Base-by-base conservation (phyloP, 2,329 filamentous ascomycete genomes). In the Colletotrichum caudatum region DNA sequence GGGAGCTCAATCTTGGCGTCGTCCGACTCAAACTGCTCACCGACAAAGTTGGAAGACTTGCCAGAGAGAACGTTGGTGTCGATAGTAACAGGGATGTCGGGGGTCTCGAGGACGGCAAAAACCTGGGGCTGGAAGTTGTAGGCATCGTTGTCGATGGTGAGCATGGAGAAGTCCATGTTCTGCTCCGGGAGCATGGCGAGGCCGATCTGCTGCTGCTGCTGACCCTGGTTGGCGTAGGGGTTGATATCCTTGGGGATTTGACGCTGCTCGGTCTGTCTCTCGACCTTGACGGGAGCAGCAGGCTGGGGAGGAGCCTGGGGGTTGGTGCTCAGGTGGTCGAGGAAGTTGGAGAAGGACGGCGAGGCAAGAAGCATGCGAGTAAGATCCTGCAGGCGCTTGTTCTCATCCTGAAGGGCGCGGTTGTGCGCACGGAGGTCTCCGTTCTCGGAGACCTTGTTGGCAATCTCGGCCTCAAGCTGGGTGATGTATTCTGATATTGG, bases 401-500 rank as follows among this genome's bases (percentile, higher is more conserved):
- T 97, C 86, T 97, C 94, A 58, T 97, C 93, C 75, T 90, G 84
- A 23, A 99, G 88, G 48, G 92, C 91, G 60, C 90, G 89, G 85
- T 98, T 98, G 82, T 97, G 91, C 46, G 88, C 83, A 74, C 93
- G 92, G 44, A 98, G 88, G 57, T 94, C 92, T 74, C 92, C 92
- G 76, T 92, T 92, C 85, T 98, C 95, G 75, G 91, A 93, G 51
- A 92, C 91, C 84, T 96, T 97, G 78, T 86, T 87, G 66, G 94
- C 92, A 76, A 98, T 92, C 81, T 98, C 95, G 74, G 89, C 87
- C 85, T 99, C 96, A 20, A 99, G 92, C 82, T 98, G 95, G 74
- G 90, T 89, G 79, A 99, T 98, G 85, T 98, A 98, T 88, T 98
- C 96, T 98, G 78, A 11, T 6, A 68, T 53, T 2, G 33, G 69